Base-by-base conservation (phyloP, 2,329 filamentous ascomycete species). In the Aspergillus glaucus region DNA sequence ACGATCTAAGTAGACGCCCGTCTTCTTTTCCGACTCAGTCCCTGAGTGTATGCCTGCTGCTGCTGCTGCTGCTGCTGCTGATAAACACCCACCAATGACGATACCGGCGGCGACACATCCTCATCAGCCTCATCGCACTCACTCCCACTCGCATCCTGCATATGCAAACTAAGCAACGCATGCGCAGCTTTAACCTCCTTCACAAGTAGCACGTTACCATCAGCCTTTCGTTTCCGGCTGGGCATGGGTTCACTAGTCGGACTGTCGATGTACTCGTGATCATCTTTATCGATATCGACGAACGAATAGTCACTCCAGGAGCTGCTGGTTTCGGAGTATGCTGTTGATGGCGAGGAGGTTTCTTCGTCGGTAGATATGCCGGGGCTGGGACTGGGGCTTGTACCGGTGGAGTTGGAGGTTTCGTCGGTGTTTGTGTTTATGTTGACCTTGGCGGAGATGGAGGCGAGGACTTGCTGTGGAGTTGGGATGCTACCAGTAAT, bases 181-280 rank as follows among this genome's bases (percentile, higher is more conserved):
- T 69, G 67, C 4, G 68, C 68, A 14, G 68, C 68, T 44, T 61
- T 64, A 17, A 69, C 60, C 44, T 69, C 67, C 17, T 57, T 56
- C 12, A 60, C 55, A 36, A 71, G 60, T 14, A 45, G 46, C 21
- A 47, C 4, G 8, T 44, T 48, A 10, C 34, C 34, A 8, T 50
- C 48, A 46, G 43, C 50, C 46, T 52, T 53, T 53, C 3, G 24
- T 19, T 24, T 10, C 6, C 14, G 34, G 26, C 9, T 45, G 14
- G 41, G 30, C 26, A 17, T 37, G 34, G 34, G 17, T n/a, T 37
- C 34, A 30, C 4, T 10, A 10, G 26, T 12, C 26, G 9, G 10
- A 7, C 26, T 30, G 9, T 5, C 24, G 24, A 6, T 30, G 26
- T 12, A 12, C 9, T 30, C 10, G 26, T 10, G 10, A 10, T 12